Evolutionary conservation across 108 stramenopile genomes (phyloP), one percentile per base, ranked within the genome.

Genomic region (Halocafeteria seosinensis): DNA sequence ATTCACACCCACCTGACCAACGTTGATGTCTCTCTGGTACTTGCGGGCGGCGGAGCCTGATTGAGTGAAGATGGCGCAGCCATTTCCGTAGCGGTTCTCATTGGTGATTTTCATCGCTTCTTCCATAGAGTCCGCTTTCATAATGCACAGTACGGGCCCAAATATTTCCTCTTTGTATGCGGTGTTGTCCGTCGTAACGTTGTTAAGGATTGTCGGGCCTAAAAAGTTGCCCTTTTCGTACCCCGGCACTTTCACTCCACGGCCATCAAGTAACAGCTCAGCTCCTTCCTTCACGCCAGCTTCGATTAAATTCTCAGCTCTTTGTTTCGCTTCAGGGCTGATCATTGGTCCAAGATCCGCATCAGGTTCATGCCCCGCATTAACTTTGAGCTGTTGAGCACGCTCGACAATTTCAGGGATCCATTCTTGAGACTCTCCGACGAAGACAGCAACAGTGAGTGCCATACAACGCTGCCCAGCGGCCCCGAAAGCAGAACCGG

Each of bases 391-490:
- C 55, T 65, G 72, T 33, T 65, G 59, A 3, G 77, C 77, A 37
- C 58, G 63, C 30, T 38, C 47, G 21, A 34, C 73, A 37, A 78
- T 70, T 29, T 76, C 75, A 25, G 52, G 38, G 17, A 70, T 75
- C 72, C 71, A 76, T 25, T 67, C 62, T 34, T 33, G 37, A 37
- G 78, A 33, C 4, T 78, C 77, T 2, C 91, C 91, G 11, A 95
- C 94, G 53, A 92, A 73, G 34, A 92, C 76, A 21, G 82, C 68
- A 1, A 76, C 77, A 52, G 71, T 74, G 23, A 92, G 63, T 35
- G 94, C 91, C 94, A 95, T 95, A 72, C 94, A 95, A 34, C 92
- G 74, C 77, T 94, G 89, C 29, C 92, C 92, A 0, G 92, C 90
- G 12, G 90, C 90, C 1, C 92, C 92, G 61, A 78, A 74, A 0